Evolutionary conservation across 2,329 filamentous ascomycete genomes (phyloP).

Genomic region (Westerdykella ornata): DNA sequence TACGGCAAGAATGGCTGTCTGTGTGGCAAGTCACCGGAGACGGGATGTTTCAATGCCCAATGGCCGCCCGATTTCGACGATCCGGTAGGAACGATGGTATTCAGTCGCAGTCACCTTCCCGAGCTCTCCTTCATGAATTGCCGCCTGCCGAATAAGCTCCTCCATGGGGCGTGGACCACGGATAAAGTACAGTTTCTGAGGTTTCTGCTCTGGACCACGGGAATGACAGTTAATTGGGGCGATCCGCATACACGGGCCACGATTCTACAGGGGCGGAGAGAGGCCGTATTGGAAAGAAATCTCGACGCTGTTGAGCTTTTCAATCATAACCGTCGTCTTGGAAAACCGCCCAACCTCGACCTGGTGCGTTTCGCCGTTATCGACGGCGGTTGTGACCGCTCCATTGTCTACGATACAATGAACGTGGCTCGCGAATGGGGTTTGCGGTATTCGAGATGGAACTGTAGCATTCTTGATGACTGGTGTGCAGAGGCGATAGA

Average conservation of each 20-base stretch:
- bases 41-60: constrained; percentile 24
- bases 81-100: constrained; percentile 20
- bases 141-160: constrained; percentile 26
- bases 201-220: constrained; percentile 27
- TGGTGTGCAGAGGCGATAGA: constrained; percentile 22
- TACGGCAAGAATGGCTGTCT: constrained; percentile 23
- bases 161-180: constrained; percentile 21
- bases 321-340: constrained; percentile 29
- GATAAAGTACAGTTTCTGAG: constrained; percentile 27
- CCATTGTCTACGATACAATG: constrained; percentile 29
- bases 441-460: constrained; percentile 7
- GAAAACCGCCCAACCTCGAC: constrained; percentile 17
- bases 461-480: constrained; percentile 14
- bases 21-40: constrained; percentile 16
- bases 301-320: constrained; percentile 31
- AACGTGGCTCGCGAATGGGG: constrained; percentile 15
- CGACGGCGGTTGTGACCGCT: constrained; percentile 26
- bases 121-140: constrained; percentile 22
- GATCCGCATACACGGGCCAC: constrained; percentile 8
- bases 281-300: constrained; percentile 23
- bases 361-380: constrained; percentile 23
- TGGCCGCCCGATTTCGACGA: constrained; percentile 29
- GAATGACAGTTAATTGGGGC: constrained; percentile 29
- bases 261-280: constrained; percentile 14
- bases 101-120: constrained; percentile 23